These are phyloP conservation scores for Pisolithus marmoratus DNA, from an alignment of 768 basidiomycete species.

Conservation along the genomic window DNA sequence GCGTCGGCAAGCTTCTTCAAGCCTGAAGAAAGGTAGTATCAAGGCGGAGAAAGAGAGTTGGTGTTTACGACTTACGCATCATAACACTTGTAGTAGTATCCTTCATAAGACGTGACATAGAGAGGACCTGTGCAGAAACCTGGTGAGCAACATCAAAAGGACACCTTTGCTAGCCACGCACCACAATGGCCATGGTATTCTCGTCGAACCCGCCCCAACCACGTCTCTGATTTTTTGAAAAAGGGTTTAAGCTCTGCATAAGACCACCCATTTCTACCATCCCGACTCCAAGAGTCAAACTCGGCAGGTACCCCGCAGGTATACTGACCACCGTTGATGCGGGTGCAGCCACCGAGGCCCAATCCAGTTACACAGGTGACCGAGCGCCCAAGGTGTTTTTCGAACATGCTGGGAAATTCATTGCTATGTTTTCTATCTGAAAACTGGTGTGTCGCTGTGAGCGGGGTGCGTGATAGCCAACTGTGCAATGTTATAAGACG, in stretches of 20 bases:
- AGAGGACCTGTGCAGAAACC: not conserved
- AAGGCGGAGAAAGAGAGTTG: not conserved
- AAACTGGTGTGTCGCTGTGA: constrained; percentile 23
- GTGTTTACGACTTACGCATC: not conserved
- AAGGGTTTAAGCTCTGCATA: constrained; percentile 30
- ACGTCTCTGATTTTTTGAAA: constrained; percentile 30
- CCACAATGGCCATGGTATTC: not conserved
- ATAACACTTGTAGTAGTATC: not conserved
- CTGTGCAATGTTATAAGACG: not conserved
- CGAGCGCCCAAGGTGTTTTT: not conserved
- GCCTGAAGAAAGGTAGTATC: not conserved
- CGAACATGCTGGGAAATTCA: not conserved
- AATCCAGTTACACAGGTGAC: constrained; percentile 11
- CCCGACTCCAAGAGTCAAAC: constrained; percentile 26
- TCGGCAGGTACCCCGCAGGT: constrained; percentile 25
- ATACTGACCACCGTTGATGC: constrained; percentile 39
- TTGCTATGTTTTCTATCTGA: constrained; percentile 1
- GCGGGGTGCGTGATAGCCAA: not conserved
- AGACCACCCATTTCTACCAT: constrained; percentile 29
- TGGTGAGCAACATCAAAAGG: not conserved
- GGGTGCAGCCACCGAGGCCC: constrained; percentile 42
- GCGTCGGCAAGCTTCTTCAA: not conserved
- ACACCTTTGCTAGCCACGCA: not conserved
- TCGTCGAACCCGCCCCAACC: constrained; percentile 2
- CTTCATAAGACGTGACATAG: not conserved